These are phyloP conservation scores for Botrytis sinoallii DNA, from an alignment of 2,329 filamentous ascomycete species.

Conservation along the genomic window DNA sequence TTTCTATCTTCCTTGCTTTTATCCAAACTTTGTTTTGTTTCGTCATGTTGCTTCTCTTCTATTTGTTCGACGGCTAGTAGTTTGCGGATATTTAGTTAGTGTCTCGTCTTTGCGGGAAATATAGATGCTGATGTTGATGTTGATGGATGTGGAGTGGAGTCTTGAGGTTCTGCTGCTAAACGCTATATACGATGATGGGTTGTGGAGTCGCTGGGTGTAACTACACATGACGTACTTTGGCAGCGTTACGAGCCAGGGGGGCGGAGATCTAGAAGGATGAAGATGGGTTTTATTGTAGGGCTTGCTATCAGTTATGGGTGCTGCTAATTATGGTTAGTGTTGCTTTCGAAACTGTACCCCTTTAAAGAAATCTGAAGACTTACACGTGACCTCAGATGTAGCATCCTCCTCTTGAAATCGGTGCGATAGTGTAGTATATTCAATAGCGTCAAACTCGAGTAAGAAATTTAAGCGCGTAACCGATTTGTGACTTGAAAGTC, in stretches of 20 bases:
- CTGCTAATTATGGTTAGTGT: background rate
- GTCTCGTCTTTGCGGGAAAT: background rate
- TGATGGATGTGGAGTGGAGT: background rate
- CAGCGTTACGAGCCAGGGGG: background rate
- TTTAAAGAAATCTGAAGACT: background rate
- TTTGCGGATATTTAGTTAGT: background rate
- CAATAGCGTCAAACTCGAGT: accelerated
- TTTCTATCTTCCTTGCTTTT: background rate
- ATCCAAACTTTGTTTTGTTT: background rate
- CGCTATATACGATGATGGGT: background rate
- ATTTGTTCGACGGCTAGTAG: background rate
- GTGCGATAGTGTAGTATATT: background rate
- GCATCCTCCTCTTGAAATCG: background rate
- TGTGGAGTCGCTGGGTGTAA: background rate
- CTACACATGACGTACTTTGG: background rate
- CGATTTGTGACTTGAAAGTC: background rate
- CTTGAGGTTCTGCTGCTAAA: background rate
- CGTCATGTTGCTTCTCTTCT: background rate
- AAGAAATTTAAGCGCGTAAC: accelerated
- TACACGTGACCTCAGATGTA: background rate
- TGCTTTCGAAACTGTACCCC: too few species aligned
- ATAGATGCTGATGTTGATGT: background rate
- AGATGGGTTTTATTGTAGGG: background rate
- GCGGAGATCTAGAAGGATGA: background rate
- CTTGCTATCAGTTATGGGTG: background rate